Percentiles rank a stretch among this genome's conserved stretches.
phyloP scores from a whole-genome alignment of 2,329 filamentous ascomycete species.

The Aureobasidium sp. region DNA sequence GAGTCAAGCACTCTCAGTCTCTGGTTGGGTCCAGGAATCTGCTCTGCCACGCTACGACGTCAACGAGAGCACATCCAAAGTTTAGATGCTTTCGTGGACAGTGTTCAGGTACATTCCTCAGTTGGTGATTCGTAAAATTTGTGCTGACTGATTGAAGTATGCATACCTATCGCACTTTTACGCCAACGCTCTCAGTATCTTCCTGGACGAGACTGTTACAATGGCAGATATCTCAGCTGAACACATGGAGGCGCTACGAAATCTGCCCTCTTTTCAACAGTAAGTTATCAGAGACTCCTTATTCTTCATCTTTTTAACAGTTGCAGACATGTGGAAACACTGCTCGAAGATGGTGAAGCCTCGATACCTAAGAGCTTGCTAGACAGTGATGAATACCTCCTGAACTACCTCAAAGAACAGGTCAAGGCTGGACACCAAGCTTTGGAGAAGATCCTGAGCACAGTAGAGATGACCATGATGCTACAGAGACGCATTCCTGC shows the following conservation, averaged over 20 bases:
- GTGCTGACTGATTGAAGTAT: conserved; percentile 45
- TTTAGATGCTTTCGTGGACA: conserved; percentile 61
- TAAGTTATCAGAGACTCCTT: background rate
- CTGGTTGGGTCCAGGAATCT: conserved; percentile 54
- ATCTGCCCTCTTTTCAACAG: conserved; percentile 55
- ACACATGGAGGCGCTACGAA: conserved; percentile 59
- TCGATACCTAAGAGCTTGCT: conserved; percentile 47
- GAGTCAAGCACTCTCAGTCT: conserved; percentile 35
- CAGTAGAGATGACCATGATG: conserved; percentile 26
- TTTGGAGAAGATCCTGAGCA: conserved; percentile 32
- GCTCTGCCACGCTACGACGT: conserved; percentile 56
- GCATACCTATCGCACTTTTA: conserved; percentile 83
- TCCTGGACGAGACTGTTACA: conserved; percentile 38
- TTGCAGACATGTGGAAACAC: conserved; percentile 25
- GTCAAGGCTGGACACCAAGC: conserved; percentile 21
- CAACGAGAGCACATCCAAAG: conserved; percentile 71
- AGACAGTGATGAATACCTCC: conserved; percentile 50
- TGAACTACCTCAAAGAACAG: conserved; percentile 32
- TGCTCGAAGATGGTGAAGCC: conserved; percentile 26
- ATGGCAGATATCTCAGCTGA: conserved; percentile 43
- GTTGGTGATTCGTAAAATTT: background rate
- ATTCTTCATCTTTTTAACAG: background rate
- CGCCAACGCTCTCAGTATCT: conserved; percentile 62
- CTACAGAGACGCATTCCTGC: conserved; percentile 32
- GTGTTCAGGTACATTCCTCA: conserved; percentile 50